A percentile compares a stretch with the other conserved stretches of the same genome.
Conservation (phyloP, 2,329 filamentous ascomycete species). For the Chaetomiaceae sp. region DNA sequence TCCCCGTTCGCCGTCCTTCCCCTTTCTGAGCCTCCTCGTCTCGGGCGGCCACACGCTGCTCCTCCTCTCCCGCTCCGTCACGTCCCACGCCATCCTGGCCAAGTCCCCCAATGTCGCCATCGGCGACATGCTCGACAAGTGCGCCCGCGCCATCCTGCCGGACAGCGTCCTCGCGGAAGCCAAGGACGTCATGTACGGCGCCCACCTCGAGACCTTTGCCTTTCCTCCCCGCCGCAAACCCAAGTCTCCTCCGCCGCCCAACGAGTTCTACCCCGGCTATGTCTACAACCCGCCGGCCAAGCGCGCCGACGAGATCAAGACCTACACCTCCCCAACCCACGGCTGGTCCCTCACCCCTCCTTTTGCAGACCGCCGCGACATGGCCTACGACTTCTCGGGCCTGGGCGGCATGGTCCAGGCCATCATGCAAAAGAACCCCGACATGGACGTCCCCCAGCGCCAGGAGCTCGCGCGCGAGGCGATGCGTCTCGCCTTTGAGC, state of each 20-base stretch:
- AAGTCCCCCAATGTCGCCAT: constrained; percentile 76
- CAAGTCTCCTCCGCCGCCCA: background rate
- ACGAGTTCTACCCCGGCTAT: constrained; percentile 29
- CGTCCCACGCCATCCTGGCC: constrained; percentile 68
- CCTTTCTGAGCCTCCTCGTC: constrained; percentile 82
- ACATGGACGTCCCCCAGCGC: constrained; percentile 52
- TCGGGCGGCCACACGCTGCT: constrained; percentile 92
- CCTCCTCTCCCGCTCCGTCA: constrained; percentile 65
- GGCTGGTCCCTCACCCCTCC: constrained; percentile 67
- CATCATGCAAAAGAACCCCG: constrained; percentile 28
- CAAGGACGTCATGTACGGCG: constrained; percentile 70
- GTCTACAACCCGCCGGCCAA: constrained; percentile 54
- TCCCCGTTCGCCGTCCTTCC: constrained; percentile 49
- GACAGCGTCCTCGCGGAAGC: constrained; percentile 45
- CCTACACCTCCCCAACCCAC: constrained; percentile 34
- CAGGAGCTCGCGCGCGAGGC: constrained; percentile 64
- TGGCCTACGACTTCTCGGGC: constrained; percentile 72
- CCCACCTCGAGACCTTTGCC: constrained; percentile 72
- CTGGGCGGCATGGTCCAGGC: constrained; percentile 52
- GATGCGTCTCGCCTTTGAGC: constrained; percentile 83
- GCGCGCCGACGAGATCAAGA: constrained; percentile 55
- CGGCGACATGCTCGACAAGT: constrained; percentile 86
- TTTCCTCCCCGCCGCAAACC: too few species aligned
- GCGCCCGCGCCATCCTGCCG: constrained; percentile 72
- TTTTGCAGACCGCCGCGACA: constrained; percentile 45